Evolutionary conservation across 106 monocot species (phyloP).

Genomic region (Platanthera zijinensis): DNA sequence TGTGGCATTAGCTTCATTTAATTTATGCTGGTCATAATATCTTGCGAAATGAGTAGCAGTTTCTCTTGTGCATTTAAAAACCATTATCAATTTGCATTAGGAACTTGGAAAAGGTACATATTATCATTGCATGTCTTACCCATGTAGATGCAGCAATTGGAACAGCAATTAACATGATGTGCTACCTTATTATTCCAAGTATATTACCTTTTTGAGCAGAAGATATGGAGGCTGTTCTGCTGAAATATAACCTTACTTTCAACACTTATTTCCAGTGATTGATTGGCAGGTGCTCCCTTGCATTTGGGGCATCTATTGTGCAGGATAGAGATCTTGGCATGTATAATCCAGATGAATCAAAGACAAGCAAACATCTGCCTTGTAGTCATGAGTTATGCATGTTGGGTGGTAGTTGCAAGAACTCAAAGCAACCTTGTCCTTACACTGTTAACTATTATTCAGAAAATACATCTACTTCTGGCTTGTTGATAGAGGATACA

Average conservation of each 20-base stretch:
- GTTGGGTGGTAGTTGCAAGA: conserved; percentile 46
- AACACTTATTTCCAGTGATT: conserved; percentile 81
- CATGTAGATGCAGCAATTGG: background rate
- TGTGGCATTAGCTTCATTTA: background rate
- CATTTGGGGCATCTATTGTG: conserved; percentile 94
- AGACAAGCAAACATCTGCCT: conserved; percentile 66
- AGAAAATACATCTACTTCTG: conserved; percentile 87
- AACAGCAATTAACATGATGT: background rate
- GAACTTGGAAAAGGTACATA: background rate
- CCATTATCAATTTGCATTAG: background rate
- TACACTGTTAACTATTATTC: conserved; percentile 73
- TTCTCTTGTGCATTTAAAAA: background rate
- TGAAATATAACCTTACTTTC: conserved; percentile 45
- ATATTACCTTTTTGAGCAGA: background rate
- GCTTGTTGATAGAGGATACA: conserved; percentile 69
- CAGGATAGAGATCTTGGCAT: conserved; percentile 90
- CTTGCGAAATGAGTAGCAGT: background rate
- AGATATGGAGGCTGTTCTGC: conserved; percentile 16
- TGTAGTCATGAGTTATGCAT: conserved; percentile 82
- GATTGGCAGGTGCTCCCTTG: conserved; percentile 91
- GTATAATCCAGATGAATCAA: conserved; percentile 78
- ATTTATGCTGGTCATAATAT: background rate
- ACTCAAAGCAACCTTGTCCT: conserved; percentile 68
- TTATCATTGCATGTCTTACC: background rate
- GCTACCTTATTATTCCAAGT: background rate